phyloP scores from a whole-genome alignment of 2,329 filamentous ascomycete species.

The Xylariaceae sp. region DNA sequence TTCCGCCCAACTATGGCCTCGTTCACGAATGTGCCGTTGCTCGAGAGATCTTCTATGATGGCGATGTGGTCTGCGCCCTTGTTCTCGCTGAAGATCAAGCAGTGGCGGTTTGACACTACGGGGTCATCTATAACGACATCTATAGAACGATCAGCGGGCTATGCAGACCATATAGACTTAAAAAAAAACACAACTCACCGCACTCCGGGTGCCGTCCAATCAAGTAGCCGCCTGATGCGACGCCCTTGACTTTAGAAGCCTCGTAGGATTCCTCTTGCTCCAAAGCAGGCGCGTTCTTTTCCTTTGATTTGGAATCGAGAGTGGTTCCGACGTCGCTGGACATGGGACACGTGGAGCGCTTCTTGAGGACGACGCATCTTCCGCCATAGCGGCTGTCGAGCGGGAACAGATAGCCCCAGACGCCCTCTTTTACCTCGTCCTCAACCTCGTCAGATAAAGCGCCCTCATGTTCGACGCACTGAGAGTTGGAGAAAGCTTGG shows the following conservation, averaged over 20 bases:
- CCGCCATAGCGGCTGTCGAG: constrained; percentile 65
- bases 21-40: constrained; percentile 95
- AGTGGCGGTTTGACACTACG: constrained; percentile 84
- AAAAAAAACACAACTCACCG: constrained; percentile 52
- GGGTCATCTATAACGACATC: constrained; percentile 72
- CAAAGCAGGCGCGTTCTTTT: constrained; percentile 40
- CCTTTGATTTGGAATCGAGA: constrained; percentile 33
- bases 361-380: constrained; percentile 69
- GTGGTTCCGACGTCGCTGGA: constrained; percentile 43
- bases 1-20: constrained; percentile 88
- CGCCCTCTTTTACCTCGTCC: constrained; percentile 77
- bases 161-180: background rate
- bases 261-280: constrained; percentile 60
- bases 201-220: constrained; percentile 93
- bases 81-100: constrained; percentile 61
- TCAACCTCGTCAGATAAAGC: constrained; percentile 76
- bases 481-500: constrained; percentile 58
- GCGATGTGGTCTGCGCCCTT: constrained; percentile 60
- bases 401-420: constrained; percentile 94
- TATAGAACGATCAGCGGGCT: constrained; percentile 25
- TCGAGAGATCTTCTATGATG: constrained; percentile 87
- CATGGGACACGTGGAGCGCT: constrained; percentile 65
- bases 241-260: constrained; percentile 55
- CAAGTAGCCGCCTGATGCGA: constrained; percentile 77
- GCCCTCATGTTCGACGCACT: constrained; percentile 70